Evolutionary conservation across 2,329 filamentous ascomycete species (phyloP).

Genomic region (Fusarium veterinarium): DNA sequence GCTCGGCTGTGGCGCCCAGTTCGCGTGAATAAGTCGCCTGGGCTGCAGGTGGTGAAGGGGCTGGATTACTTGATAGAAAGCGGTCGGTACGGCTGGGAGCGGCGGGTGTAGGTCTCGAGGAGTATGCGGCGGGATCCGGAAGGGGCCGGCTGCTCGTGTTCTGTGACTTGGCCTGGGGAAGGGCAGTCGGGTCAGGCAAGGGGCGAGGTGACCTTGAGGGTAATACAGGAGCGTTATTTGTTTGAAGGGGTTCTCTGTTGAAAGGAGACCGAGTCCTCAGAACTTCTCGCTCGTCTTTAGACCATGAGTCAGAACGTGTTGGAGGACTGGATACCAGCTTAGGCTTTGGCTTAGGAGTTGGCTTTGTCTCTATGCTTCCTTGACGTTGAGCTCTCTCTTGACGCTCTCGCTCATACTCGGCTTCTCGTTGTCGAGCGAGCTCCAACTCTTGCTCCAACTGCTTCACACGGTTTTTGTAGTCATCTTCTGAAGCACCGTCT

Average conservation of each 20-base stretch:
- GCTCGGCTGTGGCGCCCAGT: slow-evolving; percentile 69
- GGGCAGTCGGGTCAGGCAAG: slow-evolving; percentile 60
- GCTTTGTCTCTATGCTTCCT: slow-evolving; percentile 19
- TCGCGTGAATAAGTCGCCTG: slow-evolving; percentile 66
- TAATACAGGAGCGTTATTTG: slow-evolving; percentile 40
- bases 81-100: slow-evolving; percentile 65
- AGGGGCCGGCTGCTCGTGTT: slow-evolving; percentile 34
- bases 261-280: slow-evolving; percentile 65
- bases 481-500: slow-evolving; percentile 50
- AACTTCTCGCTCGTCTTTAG: slow-evolving; percentile 72
- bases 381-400: slow-evolving; percentile 58
- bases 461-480: slow-evolving; percentile 75
- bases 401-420: slow-evolving; percentile 70
- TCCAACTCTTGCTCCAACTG: slow-evolving; percentile 82
- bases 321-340: slow-evolving; percentile 51
- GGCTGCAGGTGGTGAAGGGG: slow-evolving; percentile 55
- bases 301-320: slow-evolving; percentile 71
- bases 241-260: slow-evolving; percentile 50
- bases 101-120: slow-evolving; percentile 33
- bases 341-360: slow-evolving; percentile 43
- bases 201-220: slow-evolving; percentile 57
- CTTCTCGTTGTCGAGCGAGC: slow-evolving; percentile 70
- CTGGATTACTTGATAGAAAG: slow-evolving; percentile 66
- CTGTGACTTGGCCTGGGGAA: slow-evolving; percentile 24
- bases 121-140: slow-evolving; percentile 34